These are phyloP conservation scores for Naematelia aurantialba DNA, from an alignment of 768 basidiomycete genomes.

Conservation along the genomic window DNA sequence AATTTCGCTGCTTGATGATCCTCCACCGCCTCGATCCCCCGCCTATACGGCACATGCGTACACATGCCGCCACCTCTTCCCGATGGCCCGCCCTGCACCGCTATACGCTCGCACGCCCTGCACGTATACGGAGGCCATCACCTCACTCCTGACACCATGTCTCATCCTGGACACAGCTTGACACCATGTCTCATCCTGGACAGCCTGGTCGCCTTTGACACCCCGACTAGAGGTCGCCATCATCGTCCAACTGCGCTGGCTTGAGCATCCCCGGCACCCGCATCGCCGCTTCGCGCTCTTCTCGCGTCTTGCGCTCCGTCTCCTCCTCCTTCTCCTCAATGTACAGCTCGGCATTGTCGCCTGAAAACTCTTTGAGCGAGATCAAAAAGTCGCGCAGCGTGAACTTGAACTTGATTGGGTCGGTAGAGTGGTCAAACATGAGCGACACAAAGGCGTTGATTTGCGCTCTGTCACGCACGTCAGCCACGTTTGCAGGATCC, in stretches of 20 bases:
- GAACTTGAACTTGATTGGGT: constrained; percentile 64
- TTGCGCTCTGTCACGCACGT: constrained; percentile 39
- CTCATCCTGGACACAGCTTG: no score
- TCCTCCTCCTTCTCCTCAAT: constrained; percentile 93
- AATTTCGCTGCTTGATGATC: no score
- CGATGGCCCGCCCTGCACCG: no score
- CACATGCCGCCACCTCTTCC: no score
- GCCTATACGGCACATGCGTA: no score
- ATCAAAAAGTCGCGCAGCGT: constrained; percentile 95
- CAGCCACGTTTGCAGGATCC: neutral
- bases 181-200: no score
- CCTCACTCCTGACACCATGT: no score
- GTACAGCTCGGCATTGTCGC: constrained; percentile 85
- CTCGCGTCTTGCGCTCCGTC: constrained; percentile 67
- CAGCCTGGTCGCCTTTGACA: no score
- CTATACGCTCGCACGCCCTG: no score
- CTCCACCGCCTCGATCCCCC: no score
- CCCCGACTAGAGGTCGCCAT: constrained; percentile 55
- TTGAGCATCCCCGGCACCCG: constrained; percentile 98
- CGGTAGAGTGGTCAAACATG: constrained; percentile 51
- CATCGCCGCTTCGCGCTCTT: constrained; percentile 82
- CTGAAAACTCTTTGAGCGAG: constrained; percentile 94
- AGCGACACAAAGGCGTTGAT: constrained; percentile 52
- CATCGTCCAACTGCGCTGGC: constrained; percentile 88
- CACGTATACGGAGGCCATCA: no score